Evolutionary conservation across 2,329 filamentous ascomycete species (phyloP).

Genomic region (Epichloe scottii): DNA sequence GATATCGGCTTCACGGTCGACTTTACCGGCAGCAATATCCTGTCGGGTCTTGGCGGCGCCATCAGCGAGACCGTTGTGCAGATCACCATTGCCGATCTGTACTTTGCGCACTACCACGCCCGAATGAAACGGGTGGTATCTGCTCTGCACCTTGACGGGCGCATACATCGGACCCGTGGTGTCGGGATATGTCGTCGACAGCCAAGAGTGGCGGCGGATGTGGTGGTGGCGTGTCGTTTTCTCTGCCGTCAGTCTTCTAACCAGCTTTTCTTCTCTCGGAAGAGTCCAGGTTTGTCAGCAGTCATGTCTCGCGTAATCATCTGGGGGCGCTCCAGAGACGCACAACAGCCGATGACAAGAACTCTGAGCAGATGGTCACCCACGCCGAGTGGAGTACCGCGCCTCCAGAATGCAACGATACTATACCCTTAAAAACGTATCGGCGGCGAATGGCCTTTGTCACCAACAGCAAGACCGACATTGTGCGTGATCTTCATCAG

Average conservation of each 20-base stretch:
- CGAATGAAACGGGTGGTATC: slow-evolving; percentile 18
- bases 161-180: slow-evolving; percentile 12
- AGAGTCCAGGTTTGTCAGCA: slow-evolving; percentile 3
- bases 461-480: slow-evolving; percentile 8
- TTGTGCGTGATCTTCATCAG: slow-evolving; percentile 6
- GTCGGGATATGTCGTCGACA: slow-evolving; percentile 10
- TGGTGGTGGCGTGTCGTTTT: slow-evolving; percentile 12
- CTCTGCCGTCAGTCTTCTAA: slow-evolving; percentile 1
- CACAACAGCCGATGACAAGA: background rate
- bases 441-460: slow-evolving; percentile 12
- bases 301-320: background rate
- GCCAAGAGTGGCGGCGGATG: slow-evolving; percentile 18
- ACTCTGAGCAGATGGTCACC: background rate
- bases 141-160: slow-evolving; percentile 16
- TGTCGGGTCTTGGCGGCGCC: slow-evolving; percentile 23
- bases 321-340: background rate
- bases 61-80: slow-evolving; percentile 26
- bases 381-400: background rate
- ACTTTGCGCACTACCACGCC: slow-evolving; percentile 18
- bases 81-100: slow-evolving; percentile 23
- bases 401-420: background rate
- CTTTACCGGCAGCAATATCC: slow-evolving; percentile 8
- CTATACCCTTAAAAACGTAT: slow-evolving; percentile 9
- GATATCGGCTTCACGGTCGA: slow-evolving; percentile 9
- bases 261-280: slow-evolving; percentile 4